Evolutionary conservation across 345 rosid genomes (phyloP).

Genomic region (Excoecaria cochinchinensis): DNA sequence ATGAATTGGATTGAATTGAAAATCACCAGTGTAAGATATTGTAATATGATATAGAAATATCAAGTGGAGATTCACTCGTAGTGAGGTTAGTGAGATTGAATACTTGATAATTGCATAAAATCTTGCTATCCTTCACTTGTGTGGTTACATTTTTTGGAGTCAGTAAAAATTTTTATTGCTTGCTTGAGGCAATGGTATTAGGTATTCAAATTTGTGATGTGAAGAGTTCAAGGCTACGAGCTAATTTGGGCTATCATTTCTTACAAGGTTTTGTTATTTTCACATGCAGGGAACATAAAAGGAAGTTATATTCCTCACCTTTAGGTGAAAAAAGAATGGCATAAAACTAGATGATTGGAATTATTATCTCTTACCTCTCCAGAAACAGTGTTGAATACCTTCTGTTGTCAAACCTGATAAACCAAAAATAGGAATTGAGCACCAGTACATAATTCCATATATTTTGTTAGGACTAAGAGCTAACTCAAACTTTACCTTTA

Average conservation of each 20-base stretch:
- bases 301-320: not conserved
- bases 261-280: not conserved
- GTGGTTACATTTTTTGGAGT: not conserved
- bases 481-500: slow-evolving; percentile 20
- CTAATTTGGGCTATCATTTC: not conserved
- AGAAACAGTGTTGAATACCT: slow-evolving; percentile 86
- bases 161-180: not conserved
- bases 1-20: not conserved
- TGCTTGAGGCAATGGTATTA: not conserved
- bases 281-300: not conserved
- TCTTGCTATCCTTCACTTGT: not conserved
- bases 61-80: not conserved
- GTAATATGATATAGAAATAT: not conserved
- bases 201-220: not conserved
- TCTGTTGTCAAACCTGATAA: slow-evolving; percentile 71
- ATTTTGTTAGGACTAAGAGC: too few relatives aligned
- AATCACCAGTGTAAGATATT: not conserved
- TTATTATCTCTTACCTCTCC: slow-evolving; percentile 62
- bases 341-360: not conserved
- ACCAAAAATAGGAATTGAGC: slow-evolving; percentile 2
- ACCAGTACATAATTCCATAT: not conserved
- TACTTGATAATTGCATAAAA: not conserved
- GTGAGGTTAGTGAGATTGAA: not conserved
- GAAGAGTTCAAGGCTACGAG: not conserved
- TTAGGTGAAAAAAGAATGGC: not conserved